Conservation (phyloP, 2,329 filamentous ascomycete species). For the Neofusicoccum sp. region DNA sequence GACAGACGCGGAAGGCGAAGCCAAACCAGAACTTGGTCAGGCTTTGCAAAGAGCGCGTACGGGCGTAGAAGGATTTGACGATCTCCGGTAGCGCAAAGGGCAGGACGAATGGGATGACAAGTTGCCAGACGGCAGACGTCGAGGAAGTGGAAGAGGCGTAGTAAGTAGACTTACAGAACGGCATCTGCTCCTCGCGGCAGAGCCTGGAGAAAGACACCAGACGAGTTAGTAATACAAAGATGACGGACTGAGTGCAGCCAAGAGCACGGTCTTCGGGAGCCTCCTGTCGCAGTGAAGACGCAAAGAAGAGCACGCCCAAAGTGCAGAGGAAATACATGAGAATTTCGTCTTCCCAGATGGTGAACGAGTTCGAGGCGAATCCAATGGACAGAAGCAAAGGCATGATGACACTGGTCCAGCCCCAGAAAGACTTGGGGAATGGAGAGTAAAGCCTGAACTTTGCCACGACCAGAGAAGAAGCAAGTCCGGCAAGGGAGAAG, state of each 20-base stretch:
- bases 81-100: slow-evolving; percentile 72
- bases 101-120: slow-evolving; percentile 76
- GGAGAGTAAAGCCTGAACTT: slow-evolving; percentile 52
- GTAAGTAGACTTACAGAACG: slow-evolving; percentile 92
- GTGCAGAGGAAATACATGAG: slow-evolving; percentile 88
- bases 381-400: slow-evolving; percentile 87
- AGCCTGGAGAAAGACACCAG: slow-evolving; percentile 85
- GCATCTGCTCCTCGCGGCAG: slow-evolving; percentile 98
- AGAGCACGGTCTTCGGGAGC: slow-evolving; percentile 69
- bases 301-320: slow-evolving; percentile 75
- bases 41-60: slow-evolving; percentile 86
- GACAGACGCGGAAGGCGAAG: slow-evolving; percentile 72
- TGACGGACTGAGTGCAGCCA: slow-evolving; percentile 79
- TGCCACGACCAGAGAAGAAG: slow-evolving; percentile 45
- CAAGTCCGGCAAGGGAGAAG: slow-evolving; percentile 43
- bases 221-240: slow-evolving; percentile 79
- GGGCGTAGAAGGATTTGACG: slow-evolving; percentile 76
- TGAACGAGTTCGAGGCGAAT: slow-evolving; percentile 97
- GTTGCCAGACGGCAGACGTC: slow-evolving; percentile 89
- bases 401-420: slow-evolving; percentile 80
- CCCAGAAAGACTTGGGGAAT: slow-evolving; percentile 78
- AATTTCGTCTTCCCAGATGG: slow-evolving; percentile 97
- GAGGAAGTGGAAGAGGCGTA: slow-evolving; percentile 91
- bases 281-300: slow-evolving; percentile 75
- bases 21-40: slow-evolving; percentile 84